Conservation (phyloP, 2,329 filamentous ascomycete genomes). For the Botryotinia calthae region DNA sequence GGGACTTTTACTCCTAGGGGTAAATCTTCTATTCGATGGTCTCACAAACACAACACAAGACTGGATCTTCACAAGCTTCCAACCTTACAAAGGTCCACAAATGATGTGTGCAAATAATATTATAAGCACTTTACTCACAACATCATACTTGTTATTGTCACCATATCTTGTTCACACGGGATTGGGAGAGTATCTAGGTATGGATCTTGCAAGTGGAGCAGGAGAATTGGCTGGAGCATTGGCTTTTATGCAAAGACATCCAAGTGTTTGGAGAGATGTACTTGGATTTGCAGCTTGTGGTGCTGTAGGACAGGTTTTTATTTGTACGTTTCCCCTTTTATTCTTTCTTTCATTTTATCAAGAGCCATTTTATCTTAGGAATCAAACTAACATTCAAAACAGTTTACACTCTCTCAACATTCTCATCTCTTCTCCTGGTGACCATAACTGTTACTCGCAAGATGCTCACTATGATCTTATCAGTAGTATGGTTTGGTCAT, state of each 20-base stretch:
- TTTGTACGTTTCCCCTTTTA: slow-evolving; percentile 56
- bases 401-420: slow-evolving; percentile 87
- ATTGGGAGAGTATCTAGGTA: slow-evolving; percentile 62
- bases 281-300: slow-evolving; percentile 87
- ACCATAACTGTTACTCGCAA: slow-evolving; percentile 97
- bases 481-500: slow-evolving; percentile 92
- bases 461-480: slow-evolving; percentile 99
- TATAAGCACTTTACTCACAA: slow-evolving; percentile 76
- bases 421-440: slow-evolving; percentile 87
- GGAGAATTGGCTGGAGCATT: slow-evolving; percentile 79
- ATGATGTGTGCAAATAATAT: slow-evolving; percentile 99
- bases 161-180: slow-evolving; percentile 74
- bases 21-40: slow-evolving; percentile 94
- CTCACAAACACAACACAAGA: slow-evolving; percentile 97
- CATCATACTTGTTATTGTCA: slow-evolving; percentile 70
- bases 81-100: slow-evolving; percentile 83
- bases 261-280: slow-evolving; percentile 80
- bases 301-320: slow-evolving; percentile 92
- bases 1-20: slow-evolving; percentile 76
- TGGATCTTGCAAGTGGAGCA: slow-evolving; percentile 57
- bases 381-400: slow-evolving; percentile 13
- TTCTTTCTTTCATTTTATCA: slow-evolving; percentile 4
- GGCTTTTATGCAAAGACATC: slow-evolving; percentile 76
- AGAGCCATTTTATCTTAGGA: neutral
- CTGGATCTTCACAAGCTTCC: slow-evolving; percentile 80